phyloP scores from a whole-genome alignment of 1,284 basidiomycete genomes.

The Papiliotrema laurentii region DNA sequence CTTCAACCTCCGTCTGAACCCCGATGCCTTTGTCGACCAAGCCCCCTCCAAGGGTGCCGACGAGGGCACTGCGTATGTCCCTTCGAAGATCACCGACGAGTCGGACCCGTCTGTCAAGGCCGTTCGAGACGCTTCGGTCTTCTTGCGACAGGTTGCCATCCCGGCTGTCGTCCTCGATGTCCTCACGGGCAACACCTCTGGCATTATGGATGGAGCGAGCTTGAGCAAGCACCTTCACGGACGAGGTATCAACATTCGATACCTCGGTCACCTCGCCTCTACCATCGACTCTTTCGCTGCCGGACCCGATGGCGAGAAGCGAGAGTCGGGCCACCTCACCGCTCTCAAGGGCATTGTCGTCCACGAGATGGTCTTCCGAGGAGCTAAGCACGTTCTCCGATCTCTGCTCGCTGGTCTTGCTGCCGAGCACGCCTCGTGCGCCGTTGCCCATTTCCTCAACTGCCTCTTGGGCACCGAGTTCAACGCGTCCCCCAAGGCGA shows the following conservation, averaged over 20 bases:
- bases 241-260: slow-evolving; percentile 58
- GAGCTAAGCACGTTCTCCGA: slow-evolving; percentile 54
- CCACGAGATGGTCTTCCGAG: slow-evolving; percentile 57
- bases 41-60: slow-evolving; percentile 25
- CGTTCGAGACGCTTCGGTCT: slow-evolving; percentile 54
- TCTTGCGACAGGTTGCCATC: slow-evolving; percentile 52
- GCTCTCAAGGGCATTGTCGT: slow-evolving; percentile 47
- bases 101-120: slow-evolving; percentile 52
- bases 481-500: slow-evolving; percentile 49
- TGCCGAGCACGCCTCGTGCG: slow-evolving; percentile 45
- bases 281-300: slow-evolving; percentile 48
- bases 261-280: slow-evolving; percentile 52
- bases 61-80: slow-evolving; percentile 14
- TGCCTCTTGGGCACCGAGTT: slow-evolving; percentile 53
- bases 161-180: slow-evolving; percentile 52
- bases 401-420: slow-evolving; percentile 43
- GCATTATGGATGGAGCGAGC: slow-evolving; percentile 52
- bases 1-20: slow-evolving; percentile 56
- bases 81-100: slow-evolving; percentile 49
- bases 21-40: slow-evolving; percentile 56
- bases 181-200: slow-evolving; percentile 49
- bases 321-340: slow-evolving; percentile 27
- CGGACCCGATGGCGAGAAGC: slow-evolving; percentile 26
- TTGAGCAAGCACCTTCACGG: slow-evolving; percentile 53
- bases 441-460: slow-evolving; percentile 57